These are phyloP conservation scores for Digitaria exilis DNA, from an alignment of 202 grass and related monocot genomes.

Conservation along the genomic window DNA sequence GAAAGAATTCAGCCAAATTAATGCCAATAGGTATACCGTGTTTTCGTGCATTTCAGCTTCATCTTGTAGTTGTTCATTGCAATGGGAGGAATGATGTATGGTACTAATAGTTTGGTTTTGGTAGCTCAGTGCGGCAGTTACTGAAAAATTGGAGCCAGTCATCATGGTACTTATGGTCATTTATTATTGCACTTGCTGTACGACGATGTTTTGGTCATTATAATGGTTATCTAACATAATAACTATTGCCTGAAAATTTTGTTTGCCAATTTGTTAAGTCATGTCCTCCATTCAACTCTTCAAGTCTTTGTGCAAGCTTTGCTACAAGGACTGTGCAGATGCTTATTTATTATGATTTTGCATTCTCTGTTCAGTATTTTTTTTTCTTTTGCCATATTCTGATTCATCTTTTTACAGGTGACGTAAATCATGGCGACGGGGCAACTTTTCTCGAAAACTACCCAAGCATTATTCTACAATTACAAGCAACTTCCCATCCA, in stretches of 20 bases:
- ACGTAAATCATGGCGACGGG: slow-evolving; percentile 82
- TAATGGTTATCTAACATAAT: neutral
- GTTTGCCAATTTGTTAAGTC: neutral
- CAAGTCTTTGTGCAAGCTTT: neutral
- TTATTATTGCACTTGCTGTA: neutral
- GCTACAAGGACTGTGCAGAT: too few species aligned
- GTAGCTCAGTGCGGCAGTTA: neutral
- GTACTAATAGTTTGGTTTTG: neutral
- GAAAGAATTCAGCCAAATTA: neutral
- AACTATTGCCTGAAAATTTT: neutral
- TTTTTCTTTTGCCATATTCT: slow-evolving; percentile 20
- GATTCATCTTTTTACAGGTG: slow-evolving; percentile 35
- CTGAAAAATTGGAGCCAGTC: neutral
- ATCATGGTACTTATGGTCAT: neutral
- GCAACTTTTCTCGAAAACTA: slow-evolving; percentile 91
- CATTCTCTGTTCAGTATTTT: neutral
- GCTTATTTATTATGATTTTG: slow-evolving; percentile 6
- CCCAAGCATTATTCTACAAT: slow-evolving; percentile 95
- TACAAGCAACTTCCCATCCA: slow-evolving; percentile 99
- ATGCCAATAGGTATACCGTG: neutral
- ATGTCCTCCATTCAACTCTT: neutral
- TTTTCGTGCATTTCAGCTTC: neutral
- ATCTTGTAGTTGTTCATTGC: neutral
- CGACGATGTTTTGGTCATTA: neutral
- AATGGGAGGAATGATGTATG: neutral